Conservation (phyloP, 805 yeast genomes). For the Nakazawaea anatomiae region DNA sequence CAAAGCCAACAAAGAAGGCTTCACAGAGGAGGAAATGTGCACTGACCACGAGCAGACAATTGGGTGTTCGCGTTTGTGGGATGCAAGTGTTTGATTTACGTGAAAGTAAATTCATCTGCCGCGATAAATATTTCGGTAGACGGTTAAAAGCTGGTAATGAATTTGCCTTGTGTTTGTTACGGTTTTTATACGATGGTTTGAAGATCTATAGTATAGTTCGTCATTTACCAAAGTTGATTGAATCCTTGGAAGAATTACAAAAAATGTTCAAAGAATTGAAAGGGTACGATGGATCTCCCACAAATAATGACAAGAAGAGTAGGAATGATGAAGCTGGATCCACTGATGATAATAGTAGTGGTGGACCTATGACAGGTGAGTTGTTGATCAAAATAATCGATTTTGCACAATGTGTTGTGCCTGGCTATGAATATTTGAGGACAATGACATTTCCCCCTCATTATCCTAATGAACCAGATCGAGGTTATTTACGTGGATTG, state of each 20-base stretch:
- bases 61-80: slow-evolving; percentile 95
- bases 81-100: slow-evolving; percentile 73
- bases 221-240: slow-evolving; percentile 63
- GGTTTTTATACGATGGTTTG: slow-evolving; percentile 77
- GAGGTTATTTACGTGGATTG: slow-evolving; percentile 83
- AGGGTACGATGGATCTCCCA: slow-evolving; percentile 58
- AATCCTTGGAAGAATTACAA: slow-evolving; percentile 53
- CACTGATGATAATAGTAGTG: no score
- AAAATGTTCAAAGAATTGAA: slow-evolving; percentile 46
- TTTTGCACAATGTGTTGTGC: slow-evolving; percentile 88
- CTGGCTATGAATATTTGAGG: slow-evolving; percentile 40
- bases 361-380: slow-evolving; percentile 11
- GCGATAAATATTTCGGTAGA: slow-evolving; percentile 93
- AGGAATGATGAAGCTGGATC: no score
- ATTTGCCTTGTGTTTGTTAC: slow-evolving; percentile 66
- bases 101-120: slow-evolving; percentile 45
- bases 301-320: not conserved
- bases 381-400: slow-evolving; percentile 74
- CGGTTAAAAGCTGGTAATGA: slow-evolving; percentile 62
- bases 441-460: slow-evolving; percentile 64
- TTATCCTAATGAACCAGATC: slow-evolving; percentile 58
- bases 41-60: slow-evolving; percentile 67
- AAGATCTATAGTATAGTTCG: slow-evolving; percentile 49
- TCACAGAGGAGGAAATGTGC: slow-evolving; percentile 83
- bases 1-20: slow-evolving; percentile 57